A percentile compares a stretch with the other conserved stretches of the same genome.
These are phyloP conservation scores for Dendrobium nobile DNA, from an alignment of 106 monocot genomes.

Conservation along the genomic window DNA sequence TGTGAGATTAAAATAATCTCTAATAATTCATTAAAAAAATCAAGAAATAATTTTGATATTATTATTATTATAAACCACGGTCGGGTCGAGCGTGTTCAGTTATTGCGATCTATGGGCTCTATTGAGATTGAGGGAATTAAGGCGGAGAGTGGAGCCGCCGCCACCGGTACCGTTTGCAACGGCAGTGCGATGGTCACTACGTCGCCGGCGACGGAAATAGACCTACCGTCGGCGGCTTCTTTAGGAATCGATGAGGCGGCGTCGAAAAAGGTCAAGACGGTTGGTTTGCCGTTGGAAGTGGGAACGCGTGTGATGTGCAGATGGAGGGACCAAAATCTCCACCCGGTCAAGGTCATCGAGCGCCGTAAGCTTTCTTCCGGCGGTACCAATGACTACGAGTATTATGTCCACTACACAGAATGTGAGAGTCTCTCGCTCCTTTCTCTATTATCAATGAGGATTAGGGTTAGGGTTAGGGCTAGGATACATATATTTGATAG, in stretches of 20 bases:
- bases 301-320: constrained; percentile 82
- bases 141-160: constrained; percentile 31
- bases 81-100: too few species aligned
- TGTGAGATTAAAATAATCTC: too few species aligned
- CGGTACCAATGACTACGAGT: constrained; percentile 54
- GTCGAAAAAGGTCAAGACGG: constrained; percentile 23
- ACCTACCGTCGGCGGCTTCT: neutral
- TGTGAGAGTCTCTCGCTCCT: constrained; percentile 32
- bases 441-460: neutral
- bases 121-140: constrained; percentile 39
- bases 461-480: constrained; percentile 25
- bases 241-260: constrained; percentile 4
- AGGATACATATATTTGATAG: neutral
- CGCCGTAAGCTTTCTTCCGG: constrained; percentile 36
- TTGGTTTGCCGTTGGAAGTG: constrained; percentile 65
- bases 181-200: neutral
- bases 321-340: constrained; percentile 93
- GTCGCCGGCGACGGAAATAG: neutral
- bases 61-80: too few species aligned
- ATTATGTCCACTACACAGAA: constrained; percentile 96
- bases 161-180: constrained; percentile 14
- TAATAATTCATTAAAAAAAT: too few species aligned
- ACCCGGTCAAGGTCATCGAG: constrained; percentile 97
- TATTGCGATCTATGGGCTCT: constrained; percentile 66
- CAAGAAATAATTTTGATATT: too few species aligned